These are phyloP conservation scores for Neurospora sp. DNA, from an alignment of 2,329 filamentous ascomycete genomes.

Conservation along the genomic window DNA sequence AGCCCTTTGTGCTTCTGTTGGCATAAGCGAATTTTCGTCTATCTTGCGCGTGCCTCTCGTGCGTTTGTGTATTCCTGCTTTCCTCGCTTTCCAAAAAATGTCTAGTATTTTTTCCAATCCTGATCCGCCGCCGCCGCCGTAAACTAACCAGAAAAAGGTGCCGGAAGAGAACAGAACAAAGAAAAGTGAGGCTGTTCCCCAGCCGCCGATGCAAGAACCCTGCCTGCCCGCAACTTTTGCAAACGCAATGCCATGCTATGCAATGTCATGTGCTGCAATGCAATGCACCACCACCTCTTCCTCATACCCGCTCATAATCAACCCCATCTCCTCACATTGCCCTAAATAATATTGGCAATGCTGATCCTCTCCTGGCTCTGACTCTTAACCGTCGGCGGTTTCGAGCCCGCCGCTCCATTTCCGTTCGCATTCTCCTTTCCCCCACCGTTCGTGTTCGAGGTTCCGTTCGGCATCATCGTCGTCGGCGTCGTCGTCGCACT, in stretches of 20 bases:
- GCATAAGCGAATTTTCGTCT: not conserved
- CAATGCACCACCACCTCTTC: not conserved
- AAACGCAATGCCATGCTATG: not conserved
- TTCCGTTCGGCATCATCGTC: not conserved
- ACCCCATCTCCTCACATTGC: not conserved
- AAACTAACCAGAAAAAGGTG: not conserved
- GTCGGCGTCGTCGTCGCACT: not conserved
- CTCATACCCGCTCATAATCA: not conserved
- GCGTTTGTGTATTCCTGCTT: not conserved
- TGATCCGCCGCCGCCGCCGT: not conserved
- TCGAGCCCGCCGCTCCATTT: not conserved
- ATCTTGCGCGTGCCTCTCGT: not conserved
- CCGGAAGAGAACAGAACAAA: not conserved
- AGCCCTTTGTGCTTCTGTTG: not conserved
- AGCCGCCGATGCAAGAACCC: not conserved
- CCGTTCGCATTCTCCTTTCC: not conserved
- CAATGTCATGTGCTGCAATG: not conserved
- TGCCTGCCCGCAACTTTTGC: not conserved
- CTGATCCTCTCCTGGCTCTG: slow-evolving; percentile 34
- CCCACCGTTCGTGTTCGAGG: not conserved
- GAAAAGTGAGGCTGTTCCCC: not conserved
- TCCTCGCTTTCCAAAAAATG: not conserved
- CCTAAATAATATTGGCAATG: slow-evolving; percentile 33
- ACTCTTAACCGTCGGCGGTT: slow-evolving; percentile 20
- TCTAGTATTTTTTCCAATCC: not conserved